Evolutionary conservation across 805 yeast genomes (phyloP).

Genomic region (Zygotorulaspora danielsina): DNA sequence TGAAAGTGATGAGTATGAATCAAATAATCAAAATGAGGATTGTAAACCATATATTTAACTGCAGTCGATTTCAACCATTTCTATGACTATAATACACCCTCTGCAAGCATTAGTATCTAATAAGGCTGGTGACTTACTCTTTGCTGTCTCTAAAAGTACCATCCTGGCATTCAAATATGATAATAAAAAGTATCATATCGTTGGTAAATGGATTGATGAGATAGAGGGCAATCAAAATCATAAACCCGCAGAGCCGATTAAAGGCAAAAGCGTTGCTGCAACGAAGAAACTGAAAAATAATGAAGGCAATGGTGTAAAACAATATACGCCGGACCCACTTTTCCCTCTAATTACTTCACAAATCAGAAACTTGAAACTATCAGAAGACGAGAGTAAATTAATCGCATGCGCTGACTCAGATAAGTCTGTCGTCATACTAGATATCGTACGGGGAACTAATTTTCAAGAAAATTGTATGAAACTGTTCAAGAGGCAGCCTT

Average conservation of each 20-base stretch:
- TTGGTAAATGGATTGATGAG: slow-evolving; percentile 62
- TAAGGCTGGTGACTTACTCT: slow-evolving; percentile 45
- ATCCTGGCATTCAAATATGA: slow-evolving; percentile 48
- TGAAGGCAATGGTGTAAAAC: slow-evolving; percentile 47
- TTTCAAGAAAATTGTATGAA: slow-evolving; percentile 40
- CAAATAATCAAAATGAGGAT: too few species aligned
- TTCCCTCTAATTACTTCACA: slow-evolving; percentile 65
- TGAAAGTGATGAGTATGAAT: slow-evolving; percentile 9
- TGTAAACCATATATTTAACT: too few species aligned
- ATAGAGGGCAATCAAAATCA: slow-evolving; percentile 41
- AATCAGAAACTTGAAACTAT: slow-evolving; percentile 57
- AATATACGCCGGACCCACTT: slow-evolving; percentile 57
- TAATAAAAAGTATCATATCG: slow-evolving; percentile 33
- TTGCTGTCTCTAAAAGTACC: slow-evolving; percentile 54
- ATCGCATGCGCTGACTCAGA: slow-evolving; percentile 77
- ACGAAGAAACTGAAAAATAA: slow-evolving; percentile 37
- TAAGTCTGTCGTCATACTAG: slow-evolving; percentile 68
- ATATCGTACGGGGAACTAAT: slow-evolving; percentile 29
- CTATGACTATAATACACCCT: slow-evolving; percentile 60
- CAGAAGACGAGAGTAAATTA: slow-evolving; percentile 50
- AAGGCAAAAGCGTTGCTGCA: slow-evolving; percentile 23
- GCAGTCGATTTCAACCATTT: too few species aligned
- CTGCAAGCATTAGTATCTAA: slow-evolving; percentile 54
- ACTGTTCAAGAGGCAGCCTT: slow-evolving; percentile 63
- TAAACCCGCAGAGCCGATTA: slow-evolving; percentile 32